Evolutionary conservation across 2,329 filamentous ascomycete species (phyloP).

Genomic region (Hypoxylon rubiginosum): DNA sequence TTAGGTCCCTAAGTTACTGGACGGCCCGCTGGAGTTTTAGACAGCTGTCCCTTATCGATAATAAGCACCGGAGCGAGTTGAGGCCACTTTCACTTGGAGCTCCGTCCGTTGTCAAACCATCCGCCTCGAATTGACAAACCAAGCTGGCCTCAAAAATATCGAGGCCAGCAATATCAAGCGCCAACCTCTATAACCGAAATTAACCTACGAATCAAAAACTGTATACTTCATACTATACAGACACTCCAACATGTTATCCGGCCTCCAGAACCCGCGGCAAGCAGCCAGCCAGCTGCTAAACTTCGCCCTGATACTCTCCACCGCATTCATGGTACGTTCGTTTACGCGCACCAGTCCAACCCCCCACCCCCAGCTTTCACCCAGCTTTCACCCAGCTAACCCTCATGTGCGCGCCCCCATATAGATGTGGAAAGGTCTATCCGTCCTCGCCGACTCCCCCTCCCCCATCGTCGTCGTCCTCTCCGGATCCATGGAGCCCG

Average conservation of each 20-base stretch:
- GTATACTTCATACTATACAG: background rate
- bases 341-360: background rate
- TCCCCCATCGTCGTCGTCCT: constrained; percentile 87
- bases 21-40: background rate
- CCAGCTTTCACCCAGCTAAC: constrained; percentile 43
- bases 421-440: constrained; percentile 89
- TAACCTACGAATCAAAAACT: background rate
- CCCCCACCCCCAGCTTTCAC: background rate
- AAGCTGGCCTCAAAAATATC: constrained; percentile 39
- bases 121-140: constrained; percentile 4
- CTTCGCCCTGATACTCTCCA: constrained; percentile 90
- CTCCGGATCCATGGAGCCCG: constrained; percentile 86
- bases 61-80: constrained; percentile 23
- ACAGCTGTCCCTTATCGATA: constrained; percentile 36
- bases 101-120: constrained; percentile 13
- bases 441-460: constrained; percentile 79
- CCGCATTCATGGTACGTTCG: constrained; percentile 83
- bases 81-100: constrained; percentile 37
- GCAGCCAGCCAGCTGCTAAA: constrained; percentile 86
- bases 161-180: constrained; percentile 40
- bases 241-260: constrained; percentile 71
- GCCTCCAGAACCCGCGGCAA: constrained; percentile 82
- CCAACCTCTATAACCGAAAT: background rate
- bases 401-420: background rate
- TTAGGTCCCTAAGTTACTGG: background rate